Evolutionary conservation across 768 basidiomycete species (phyloP).

Genomic region (Pleurotus ostreatus): DNA sequence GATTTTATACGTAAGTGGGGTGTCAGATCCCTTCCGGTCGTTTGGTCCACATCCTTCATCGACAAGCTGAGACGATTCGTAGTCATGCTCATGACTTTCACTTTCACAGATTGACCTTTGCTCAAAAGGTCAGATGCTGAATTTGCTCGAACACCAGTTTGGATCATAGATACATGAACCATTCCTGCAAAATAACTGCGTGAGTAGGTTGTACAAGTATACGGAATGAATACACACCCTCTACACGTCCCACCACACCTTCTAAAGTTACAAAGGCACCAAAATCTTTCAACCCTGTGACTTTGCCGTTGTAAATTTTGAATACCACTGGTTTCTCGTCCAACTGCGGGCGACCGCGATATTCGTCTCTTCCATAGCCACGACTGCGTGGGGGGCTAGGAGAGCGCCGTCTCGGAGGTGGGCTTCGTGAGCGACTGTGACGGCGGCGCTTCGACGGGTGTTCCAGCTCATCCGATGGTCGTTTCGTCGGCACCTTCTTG

Average conservation of each 20-base stretch:
- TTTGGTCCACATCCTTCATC: constrained; percentile 98
- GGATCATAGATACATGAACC: constrained; percentile 94
- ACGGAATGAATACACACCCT: constrained; percentile 56
- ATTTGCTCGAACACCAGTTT: constrained; percentile 79
- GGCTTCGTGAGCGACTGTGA: constrained; percentile 44
- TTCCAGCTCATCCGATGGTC: constrained; percentile 35
- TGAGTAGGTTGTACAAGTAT: neutral
- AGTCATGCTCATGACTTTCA: constrained; percentile 94
- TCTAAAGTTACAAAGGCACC: constrained; percentile 93
- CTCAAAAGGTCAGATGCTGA: constrained; percentile 84
- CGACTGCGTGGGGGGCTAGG: constrained; percentile 60
- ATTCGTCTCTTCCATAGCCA: constrained; percentile 36
- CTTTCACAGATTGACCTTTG: constrained; percentile 83
- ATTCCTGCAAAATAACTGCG: constrained; percentile 56
- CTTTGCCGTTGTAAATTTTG: constrained; percentile 91
- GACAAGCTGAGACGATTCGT: constrained; percentile 81
- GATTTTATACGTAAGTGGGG: constrained; percentile 94
- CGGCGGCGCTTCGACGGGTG: constrained; percentile 61
- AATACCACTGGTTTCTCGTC: constrained; percentile 87
- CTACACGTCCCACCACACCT: constrained; percentile 77
- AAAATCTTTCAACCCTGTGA: constrained; percentile 88
- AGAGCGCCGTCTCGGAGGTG: constrained; percentile 37
- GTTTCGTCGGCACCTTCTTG: constrained; percentile 44
- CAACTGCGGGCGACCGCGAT: constrained; percentile 29
- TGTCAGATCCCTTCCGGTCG: constrained; percentile 83